Conservation (phyloP, 2,329 filamentous ascomycete genomes). For the Hansfordia pulvinata region DNA sequence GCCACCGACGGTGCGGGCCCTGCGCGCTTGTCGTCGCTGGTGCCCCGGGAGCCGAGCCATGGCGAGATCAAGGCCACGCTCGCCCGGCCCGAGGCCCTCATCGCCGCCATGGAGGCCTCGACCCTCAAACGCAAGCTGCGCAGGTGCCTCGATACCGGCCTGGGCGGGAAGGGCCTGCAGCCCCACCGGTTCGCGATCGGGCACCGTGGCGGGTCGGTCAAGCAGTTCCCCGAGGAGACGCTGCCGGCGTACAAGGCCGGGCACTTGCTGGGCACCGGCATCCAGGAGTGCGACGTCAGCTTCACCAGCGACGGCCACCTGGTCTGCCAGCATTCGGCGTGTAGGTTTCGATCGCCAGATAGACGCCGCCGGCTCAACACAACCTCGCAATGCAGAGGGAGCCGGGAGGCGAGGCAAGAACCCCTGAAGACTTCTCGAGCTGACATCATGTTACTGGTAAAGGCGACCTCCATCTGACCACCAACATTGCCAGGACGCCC, state of each 20-base stretch:
- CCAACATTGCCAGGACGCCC: constrained; percentile 49
- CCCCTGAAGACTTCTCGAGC: too few relatives aligned
- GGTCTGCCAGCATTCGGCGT: constrained; percentile 32
- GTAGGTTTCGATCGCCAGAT: too few relatives aligned
- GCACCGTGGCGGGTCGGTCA: constrained; percentile 25
- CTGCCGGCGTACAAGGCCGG: constrained; percentile 25
- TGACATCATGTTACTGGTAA: too few relatives aligned
- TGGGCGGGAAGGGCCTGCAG: constrained; percentile 18
- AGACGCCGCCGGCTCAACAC: too few relatives aligned
- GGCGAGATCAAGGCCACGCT: too few relatives aligned
- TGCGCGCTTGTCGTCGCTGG: too few relatives aligned
- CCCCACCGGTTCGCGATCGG: constrained; percentile 26
- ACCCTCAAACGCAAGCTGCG: constrained; percentile 27
- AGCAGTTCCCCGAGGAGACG: constrained; percentile 31
- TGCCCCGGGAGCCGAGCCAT: too few relatives aligned
- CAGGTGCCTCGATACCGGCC: constrained; percentile 26
- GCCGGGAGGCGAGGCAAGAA: too few relatives aligned
- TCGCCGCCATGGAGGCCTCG: constrained; percentile 29
- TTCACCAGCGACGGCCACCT: constrained; percentile 30
- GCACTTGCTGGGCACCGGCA: constrained; percentile 29
- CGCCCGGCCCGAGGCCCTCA: constrained; percentile 29
- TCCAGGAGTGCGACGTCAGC: constrained; percentile 33
- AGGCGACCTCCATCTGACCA: constrained; percentile 1
- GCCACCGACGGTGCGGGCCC: too few relatives aligned
- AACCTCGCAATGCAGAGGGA: too few relatives aligned